phyloP scores from a whole-genome alignment of 768 basidiomycete genomes.

The Lyophyllum semitale region DNA sequence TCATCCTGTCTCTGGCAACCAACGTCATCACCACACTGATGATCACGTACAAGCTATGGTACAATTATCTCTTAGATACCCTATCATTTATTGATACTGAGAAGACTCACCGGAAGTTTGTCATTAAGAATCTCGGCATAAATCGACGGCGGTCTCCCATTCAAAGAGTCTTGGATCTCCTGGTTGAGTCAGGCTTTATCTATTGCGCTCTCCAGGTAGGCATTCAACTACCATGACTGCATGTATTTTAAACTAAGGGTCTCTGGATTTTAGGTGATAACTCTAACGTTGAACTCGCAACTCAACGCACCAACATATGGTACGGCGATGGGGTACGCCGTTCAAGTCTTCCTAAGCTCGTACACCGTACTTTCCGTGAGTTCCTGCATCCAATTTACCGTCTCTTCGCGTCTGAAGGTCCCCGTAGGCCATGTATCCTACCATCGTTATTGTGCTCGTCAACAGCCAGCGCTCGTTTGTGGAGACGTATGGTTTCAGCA shows the following conservation, averaged over 20 bases:
- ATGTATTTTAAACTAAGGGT: not conserved
- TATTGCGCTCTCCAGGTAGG: constrained; percentile 6
- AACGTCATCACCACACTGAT: constrained; percentile 7
- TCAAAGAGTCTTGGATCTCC: constrained; percentile 3
- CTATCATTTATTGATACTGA: not conserved
- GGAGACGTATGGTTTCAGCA: not conserved
- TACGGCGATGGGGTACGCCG: not conserved
- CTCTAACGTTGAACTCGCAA: not conserved
- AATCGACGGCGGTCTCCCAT: not conserved
- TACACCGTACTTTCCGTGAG: constrained; percentile 7
- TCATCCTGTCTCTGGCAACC: constrained; percentile 6
- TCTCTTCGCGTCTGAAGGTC: not conserved
- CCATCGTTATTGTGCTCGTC: constrained; percentile 8
- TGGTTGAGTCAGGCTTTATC: constrained; percentile 4
- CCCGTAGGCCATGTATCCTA: constrained; percentile 12
- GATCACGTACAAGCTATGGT: constrained; percentile 10
- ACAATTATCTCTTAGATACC: not conserved
- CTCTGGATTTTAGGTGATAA: not conserved
- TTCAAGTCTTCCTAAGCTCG: constrained; percentile 1
- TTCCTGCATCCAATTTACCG: not conserved
- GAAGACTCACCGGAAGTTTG: not conserved
- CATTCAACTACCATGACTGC: not conserved
- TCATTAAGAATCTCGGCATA: not conserved
- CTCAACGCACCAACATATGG: not conserved
- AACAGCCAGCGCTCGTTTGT: constrained; percentile 9